Evolutionary conservation across 1,284 basidiomycete genomes (phyloP).

Genomic region (Apiotrichum veenhuisii): DNA sequence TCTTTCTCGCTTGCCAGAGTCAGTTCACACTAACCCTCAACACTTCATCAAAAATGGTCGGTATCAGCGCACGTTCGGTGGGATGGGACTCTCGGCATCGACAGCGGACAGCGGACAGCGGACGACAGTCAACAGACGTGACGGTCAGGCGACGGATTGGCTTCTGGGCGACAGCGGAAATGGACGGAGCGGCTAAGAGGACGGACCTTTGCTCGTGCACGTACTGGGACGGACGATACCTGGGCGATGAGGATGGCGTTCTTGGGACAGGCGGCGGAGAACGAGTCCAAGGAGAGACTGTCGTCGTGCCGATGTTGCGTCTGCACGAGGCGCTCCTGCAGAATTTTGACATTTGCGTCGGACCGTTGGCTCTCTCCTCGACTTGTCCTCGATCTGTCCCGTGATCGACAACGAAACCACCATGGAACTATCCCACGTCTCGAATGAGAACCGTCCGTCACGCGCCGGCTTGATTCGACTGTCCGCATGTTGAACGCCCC

Average conservation of each 20-base stretch:
- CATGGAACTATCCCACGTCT: no score
- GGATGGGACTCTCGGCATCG: not conserved
- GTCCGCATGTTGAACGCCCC: no score
- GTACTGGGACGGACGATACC: no score
- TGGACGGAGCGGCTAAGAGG: not conserved
- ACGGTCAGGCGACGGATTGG: not conserved
- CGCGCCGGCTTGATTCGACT: no score
- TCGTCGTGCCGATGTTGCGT: no score
- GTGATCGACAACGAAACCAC: no score
- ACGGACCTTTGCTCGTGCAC: no score
- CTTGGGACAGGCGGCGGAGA: no score
- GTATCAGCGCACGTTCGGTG: slow-evolving; percentile 11
- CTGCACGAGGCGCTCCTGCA: not conserved
- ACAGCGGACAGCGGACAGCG: not conserved
- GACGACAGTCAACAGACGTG: not conserved
- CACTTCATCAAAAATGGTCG: slow-evolving; percentile 46
- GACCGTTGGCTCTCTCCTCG: not conserved
- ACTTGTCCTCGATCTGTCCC: no score
- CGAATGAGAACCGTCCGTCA: no score
- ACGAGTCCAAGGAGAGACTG: no score
- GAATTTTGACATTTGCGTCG: not conserved
- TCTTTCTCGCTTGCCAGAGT: not conserved
- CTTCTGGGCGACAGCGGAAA: not conserved
- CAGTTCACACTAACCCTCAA: slow-evolving; percentile 33
- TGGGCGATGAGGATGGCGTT: no score